Evolutionary conservation across 148 eudicot genomes (phyloP).

Genomic region (Agrostemma githago): DNA sequence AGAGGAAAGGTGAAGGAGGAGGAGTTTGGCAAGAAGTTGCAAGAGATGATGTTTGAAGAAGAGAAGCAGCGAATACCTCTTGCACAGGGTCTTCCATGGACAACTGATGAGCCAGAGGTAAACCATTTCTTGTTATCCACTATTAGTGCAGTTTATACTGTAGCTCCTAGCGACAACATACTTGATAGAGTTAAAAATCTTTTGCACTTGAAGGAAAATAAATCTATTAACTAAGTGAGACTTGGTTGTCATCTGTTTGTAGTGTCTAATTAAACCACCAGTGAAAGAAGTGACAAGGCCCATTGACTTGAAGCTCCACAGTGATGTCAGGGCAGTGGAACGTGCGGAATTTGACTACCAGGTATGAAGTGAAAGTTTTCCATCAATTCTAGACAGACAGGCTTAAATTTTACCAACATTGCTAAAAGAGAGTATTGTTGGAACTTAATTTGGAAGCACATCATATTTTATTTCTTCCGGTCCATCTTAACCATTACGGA

Average conservation of each 20-base stretch:
- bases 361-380: slow-evolving; percentile 34
- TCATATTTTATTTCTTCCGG: neutral
- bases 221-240: neutral
- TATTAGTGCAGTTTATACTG: neutral
- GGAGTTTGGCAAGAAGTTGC: slow-evolving; percentile 69
- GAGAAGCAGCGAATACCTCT: slow-evolving; percentile 75
- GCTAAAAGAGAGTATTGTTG: neutral
- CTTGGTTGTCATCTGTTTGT: slow-evolving; percentile 14
- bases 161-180: neutral
- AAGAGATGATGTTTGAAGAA: slow-evolving; percentile 66
- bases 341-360: slow-evolving; percentile 83
- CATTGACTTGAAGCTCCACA: slow-evolving; percentile 68
- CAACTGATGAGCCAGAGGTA: slow-evolving; percentile 94
- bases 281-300: slow-evolving; percentile 78
- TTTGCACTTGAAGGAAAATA: neutral
- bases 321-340: slow-evolving; percentile 78
- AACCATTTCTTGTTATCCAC: slow-evolving; percentile 1
- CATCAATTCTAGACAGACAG: neutral
- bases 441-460: neutral
- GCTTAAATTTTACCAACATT: neutral
- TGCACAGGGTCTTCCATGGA: slow-evolving; percentile 96
- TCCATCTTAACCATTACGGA: too few relatives aligned
- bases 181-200: neutral
- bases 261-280: slow-evolving; percentile 80
- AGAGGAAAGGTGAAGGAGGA: slow-evolving; percentile 84